Conservation (phyloP, 805 yeast genomes). For the Teunomyces atbi region DNA sequence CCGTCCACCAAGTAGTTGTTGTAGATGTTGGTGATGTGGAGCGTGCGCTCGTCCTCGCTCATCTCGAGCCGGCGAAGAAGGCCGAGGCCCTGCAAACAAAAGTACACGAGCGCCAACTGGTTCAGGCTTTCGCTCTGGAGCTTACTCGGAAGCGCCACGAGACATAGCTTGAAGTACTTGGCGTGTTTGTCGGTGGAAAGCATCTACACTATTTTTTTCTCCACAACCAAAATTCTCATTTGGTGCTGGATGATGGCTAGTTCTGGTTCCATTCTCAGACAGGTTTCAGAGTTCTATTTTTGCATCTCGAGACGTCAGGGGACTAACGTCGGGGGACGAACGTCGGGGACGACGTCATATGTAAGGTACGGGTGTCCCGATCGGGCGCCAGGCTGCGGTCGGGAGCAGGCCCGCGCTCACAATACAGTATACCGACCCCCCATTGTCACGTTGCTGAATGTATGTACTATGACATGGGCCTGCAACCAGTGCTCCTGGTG, state of each 20-base stretch:
- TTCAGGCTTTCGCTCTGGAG: conserved; percentile 68
- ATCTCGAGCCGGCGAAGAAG: conserved; percentile 39
- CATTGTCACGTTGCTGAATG: not conserved
- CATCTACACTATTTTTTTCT: not conserved
- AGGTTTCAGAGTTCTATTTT: no score
- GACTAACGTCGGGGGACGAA: no score
- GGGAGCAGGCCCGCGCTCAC: not conserved
- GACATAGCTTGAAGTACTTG: conserved; percentile 50
- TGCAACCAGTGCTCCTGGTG: not conserved
- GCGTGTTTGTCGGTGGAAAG: conserved; percentile 28
- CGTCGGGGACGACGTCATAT: conserved; percentile 2
- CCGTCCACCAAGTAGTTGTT: conserved; percentile 36
- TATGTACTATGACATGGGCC: not conserved
- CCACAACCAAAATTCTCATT: not conserved
- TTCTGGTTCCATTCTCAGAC: no score
- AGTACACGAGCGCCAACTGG: conserved; percentile 66
- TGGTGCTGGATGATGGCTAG: no score
- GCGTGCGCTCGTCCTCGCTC: conserved; percentile 20
- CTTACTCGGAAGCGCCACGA: conserved; percentile 52
- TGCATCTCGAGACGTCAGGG: no score
- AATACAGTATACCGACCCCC: not conserved
- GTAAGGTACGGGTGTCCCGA: not conserved
- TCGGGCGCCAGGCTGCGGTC: not conserved
- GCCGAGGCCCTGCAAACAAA: conserved; percentile 62
- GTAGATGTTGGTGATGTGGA: conserved; percentile 45